A percentile compares a stretch with the other conserved stretches of the same genome.
phyloP scores from a whole-genome alignment of 2,329 filamentous ascomycete species.

The Trichoderma koningiopsis region DNA sequence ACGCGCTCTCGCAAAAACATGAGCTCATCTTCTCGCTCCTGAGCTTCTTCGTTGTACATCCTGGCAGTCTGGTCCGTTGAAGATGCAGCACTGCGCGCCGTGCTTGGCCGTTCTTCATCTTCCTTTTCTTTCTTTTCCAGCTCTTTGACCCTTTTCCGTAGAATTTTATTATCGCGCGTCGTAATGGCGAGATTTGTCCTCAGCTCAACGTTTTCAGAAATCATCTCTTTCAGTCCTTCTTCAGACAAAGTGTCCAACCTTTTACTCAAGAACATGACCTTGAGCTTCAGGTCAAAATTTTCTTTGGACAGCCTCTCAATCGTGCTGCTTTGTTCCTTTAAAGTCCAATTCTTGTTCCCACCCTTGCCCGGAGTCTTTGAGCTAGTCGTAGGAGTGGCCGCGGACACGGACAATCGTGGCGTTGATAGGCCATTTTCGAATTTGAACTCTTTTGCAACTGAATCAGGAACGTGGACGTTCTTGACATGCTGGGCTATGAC shows the following conservation, averaged over 20 bases:
- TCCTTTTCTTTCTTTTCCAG: constrained; percentile 78
- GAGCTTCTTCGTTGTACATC: constrained; percentile 60
- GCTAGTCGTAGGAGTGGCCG: constrained; percentile 50
- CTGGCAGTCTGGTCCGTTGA: constrained; percentile 60
- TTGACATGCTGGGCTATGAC: constrained; percentile 85
- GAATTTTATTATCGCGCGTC: constrained; percentile 84
- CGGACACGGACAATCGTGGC: constrained; percentile 57
- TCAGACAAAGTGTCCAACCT: constrained; percentile 91
- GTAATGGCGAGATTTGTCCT: constrained; percentile 87
- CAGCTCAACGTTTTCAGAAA: constrained; percentile 93
- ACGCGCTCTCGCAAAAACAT: constrained; percentile 81
- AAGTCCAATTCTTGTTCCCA: constrained; percentile 70
- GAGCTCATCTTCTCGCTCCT: constrained; percentile 82
- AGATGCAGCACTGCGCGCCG: constrained; percentile 57
- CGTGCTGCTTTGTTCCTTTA: constrained; percentile 97
- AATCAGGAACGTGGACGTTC: constrained; percentile 88
- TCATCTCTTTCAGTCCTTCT: constrained; percentile 96
- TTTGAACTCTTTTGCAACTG: constrained; percentile 81
- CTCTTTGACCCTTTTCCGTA: constrained; percentile 81
- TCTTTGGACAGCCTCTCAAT: constrained; percentile 96
- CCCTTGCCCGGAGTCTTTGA: constrained; percentile 51
- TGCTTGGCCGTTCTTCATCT: constrained; percentile 63
- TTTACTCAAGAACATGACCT: constrained; percentile 95
- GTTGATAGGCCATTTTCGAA: constrained; percentile 69
- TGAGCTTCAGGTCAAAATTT: constrained; percentile 96